Base-by-base conservation (phyloP, 208 protist genomes). In the Crithidia bombi region DNA sequence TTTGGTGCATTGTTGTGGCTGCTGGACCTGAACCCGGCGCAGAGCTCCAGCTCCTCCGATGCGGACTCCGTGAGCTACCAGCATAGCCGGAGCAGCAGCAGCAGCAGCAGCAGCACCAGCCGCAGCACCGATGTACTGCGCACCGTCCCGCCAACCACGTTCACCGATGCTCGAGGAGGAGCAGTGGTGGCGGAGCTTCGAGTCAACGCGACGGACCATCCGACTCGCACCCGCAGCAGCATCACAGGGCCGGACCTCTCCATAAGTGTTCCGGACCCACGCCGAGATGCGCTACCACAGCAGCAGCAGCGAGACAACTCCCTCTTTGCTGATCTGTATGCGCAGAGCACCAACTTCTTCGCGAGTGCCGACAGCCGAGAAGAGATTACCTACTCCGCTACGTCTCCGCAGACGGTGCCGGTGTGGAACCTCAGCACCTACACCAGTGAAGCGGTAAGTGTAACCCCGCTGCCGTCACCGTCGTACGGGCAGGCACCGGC, bases 261-360 rank as follows among this genome's bases (percentile, higher is more conserved):
- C 38, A 14, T 43, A 7, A 43, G 38, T 14, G 14, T 17, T 14
- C 38, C 21, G 23, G 33, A 30, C 21, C 14, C 43, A 28, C 52
- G n/a, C 3, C 39, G 41, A 38, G 50, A 32, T 41, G 6, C 32
- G 33, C 54, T 30, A 19, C 43, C 6, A 14, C 38, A 41, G 38
- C 38, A 41, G 38, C 44, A 21, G 19, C 14, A 49, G 35, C 30
- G 38, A 0, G 56, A 62, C 2, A 49, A 30, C 25, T 46, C 56
- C 12, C 56, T 62, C 39, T 74, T 74, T 30, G 69, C 69, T 1
- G 69, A 74, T 36, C 50, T 74, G 26, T 38, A 74, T 19, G 59
- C 46, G 50, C 69, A 62, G 38, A 36, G 52, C 26, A 28, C 59
- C 4, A 21, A 36, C 5, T 50, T 59, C 21, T 67, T 74, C 44